These are phyloP conservation scores for Artemisia annua DNA, from an alignment of 129 eudicot genomes.

Conservation along the genomic window DNA sequence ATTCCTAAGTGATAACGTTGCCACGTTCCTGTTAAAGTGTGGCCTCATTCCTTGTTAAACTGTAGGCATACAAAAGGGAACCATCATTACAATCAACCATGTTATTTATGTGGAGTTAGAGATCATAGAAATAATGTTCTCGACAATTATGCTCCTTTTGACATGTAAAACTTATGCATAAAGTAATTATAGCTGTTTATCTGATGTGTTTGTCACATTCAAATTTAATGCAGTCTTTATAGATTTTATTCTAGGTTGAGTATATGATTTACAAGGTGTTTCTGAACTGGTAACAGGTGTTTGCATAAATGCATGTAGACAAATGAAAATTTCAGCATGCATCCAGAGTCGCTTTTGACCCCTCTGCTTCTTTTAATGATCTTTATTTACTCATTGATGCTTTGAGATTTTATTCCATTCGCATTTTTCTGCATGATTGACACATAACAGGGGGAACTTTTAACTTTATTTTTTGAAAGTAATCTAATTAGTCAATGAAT, in stretches of 20 bases:
- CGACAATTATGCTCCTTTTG: slow-evolving; percentile 10
- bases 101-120: not conserved
- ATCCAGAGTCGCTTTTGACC: not conserved
- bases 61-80: not conserved
- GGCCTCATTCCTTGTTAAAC: slow-evolving; percentile 3
- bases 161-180: not conserved
- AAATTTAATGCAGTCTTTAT: not conserved
- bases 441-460: not conserved
- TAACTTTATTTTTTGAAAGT: not conserved
- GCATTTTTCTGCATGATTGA: not conserved
- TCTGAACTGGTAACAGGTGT: not conserved
- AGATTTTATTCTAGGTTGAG: not conserved
- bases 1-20: no score
- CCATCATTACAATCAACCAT: not conserved
- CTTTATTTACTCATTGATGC: not conserved
- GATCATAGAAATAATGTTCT: not conserved
- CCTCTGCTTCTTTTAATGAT: slow-evolving; percentile 1
- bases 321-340: not conserved
- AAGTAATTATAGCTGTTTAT: slow-evolving; percentile 8
- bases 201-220: not conserved
- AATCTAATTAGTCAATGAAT: not conserved
- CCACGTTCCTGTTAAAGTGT: no score
- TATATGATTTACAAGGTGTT: slow-evolving; percentile 1
- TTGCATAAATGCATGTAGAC: slow-evolving; percentile 1
- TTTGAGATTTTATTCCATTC: not conserved